These are phyloP conservation scores for Taxillus chinensis DNA, from an alignment of 164 flowering plant species.

Conservation along the genomic window DNA sequence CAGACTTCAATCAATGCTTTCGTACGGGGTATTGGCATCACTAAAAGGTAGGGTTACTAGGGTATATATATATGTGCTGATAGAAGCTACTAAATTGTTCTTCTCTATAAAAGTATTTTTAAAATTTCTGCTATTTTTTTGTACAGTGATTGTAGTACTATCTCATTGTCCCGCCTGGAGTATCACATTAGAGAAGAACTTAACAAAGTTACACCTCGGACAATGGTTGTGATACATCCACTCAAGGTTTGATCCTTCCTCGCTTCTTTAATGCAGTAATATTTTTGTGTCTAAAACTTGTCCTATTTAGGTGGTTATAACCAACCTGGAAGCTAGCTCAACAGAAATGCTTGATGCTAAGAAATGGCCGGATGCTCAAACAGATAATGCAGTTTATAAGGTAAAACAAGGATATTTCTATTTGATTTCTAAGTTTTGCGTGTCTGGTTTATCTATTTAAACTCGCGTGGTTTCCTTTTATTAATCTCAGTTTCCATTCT, in stretches of 20 bases:
- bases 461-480: neutral
- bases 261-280: neutral
- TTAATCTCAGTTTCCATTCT: neutral
- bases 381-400: constrained; percentile 72
- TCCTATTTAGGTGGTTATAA: constrained; percentile 65
- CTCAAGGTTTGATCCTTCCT: constrained; percentile 54
- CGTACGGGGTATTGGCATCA: constrained; percentile 89
- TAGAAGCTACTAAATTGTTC: no score
- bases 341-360: constrained; percentile 73
- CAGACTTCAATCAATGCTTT: constrained; percentile 79
- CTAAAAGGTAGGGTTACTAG: constrained; percentile 75
- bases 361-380: constrained; percentile 87
- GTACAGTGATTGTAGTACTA: constrained; percentile 74
- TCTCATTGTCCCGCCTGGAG: constrained; percentile 75
- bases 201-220: constrained; percentile 70
- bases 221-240: constrained; percentile 88
- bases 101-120: neutral
- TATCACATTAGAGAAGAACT: constrained; percentile 90
- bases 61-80: no score
- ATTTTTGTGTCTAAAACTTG: constrained; percentile 5
- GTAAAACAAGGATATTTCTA: constrained; percentile 15
- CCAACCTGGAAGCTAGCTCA: constrained; percentile 56
- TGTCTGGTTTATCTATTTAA: neutral
- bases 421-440: neutral
- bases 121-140: constrained; percentile 4